Percentiles rank a stretch among this genome's conserved stretches.
Evolutionary conservation across 2,329 filamentous ascomycete species (phyloP).

Genomic region (Emericellopsis cladophorae): DNA sequence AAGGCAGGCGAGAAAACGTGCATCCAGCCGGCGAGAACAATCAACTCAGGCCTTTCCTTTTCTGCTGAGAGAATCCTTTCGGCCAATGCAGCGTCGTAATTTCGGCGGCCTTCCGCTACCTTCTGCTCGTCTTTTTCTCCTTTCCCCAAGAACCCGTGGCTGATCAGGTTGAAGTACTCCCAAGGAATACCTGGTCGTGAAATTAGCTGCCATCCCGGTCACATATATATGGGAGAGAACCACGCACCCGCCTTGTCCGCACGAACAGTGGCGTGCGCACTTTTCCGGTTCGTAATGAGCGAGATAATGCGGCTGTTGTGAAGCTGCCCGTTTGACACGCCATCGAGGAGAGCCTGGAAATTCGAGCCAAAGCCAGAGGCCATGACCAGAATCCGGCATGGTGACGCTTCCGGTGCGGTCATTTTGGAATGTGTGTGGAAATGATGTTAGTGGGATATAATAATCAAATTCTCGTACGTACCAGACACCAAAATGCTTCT

Average conservation of each 20-base stretch:
- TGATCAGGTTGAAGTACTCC: constrained; percentile 70
- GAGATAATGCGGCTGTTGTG: constrained; percentile 27
- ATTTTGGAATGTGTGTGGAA: neutral
- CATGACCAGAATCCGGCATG: constrained; percentile 50
- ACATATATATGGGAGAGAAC: neutral
- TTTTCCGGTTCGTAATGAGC: constrained; percentile 35
- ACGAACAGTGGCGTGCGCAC: constrained; percentile 27
- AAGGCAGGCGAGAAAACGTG: constrained; percentile 63
- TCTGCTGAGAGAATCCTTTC: constrained; percentile 40
- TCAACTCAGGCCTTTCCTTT: constrained; percentile 55
- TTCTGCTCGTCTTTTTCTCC: constrained; percentile 46
- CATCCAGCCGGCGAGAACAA: constrained; percentile 83
- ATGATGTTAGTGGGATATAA: too few relatives aligned
- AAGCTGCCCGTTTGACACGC: constrained; percentile 24
- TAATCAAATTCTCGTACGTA: too few relatives aligned
- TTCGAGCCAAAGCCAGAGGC: constrained; percentile 67
- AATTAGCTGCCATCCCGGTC: neutral
- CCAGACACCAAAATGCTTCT: too few relatives aligned
- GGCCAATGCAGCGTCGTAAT: constrained; percentile 67
- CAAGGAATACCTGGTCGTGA: constrained; percentile 44
- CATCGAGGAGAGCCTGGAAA: constrained; percentile 58
- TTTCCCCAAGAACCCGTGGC: constrained; percentile 49
- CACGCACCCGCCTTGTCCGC: constrained; percentile 28
- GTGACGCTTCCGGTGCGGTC: neutral
- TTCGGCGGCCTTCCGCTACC: constrained; percentile 44